Conservation (phyloP, 768 basidiomycete species). For the Boletellus emodensis region DNA sequence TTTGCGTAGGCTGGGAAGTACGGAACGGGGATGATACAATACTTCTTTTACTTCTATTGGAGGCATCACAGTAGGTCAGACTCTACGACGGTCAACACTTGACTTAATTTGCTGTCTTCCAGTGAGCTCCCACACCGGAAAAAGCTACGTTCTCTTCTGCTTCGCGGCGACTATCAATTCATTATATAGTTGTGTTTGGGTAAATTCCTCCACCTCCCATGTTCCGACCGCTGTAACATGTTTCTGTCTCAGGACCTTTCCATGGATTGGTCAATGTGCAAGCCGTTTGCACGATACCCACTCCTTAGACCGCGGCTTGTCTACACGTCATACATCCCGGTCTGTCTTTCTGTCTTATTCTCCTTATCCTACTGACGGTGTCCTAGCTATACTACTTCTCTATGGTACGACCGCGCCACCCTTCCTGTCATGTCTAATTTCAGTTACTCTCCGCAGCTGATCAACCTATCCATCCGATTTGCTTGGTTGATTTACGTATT, state of each 20-base stretch:
- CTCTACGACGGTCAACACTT: background rate
- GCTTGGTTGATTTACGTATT: conserved; percentile 81
- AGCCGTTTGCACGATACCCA: conserved; percentile 48
- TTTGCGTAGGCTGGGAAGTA: conserved; percentile 79
- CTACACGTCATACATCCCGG: conserved; percentile 60
- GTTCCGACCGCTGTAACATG: background rate
- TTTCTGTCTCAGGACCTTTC: conserved; percentile 59
- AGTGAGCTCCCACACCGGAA: conserved; percentile 37
- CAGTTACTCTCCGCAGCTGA: conserved; percentile 41
- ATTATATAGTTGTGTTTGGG: conserved; percentile 76
- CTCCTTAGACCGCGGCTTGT: conserved; percentile 73
- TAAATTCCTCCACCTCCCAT: conserved; percentile 32
- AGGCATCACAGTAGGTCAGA: conserved; percentile 49
- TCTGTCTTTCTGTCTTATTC: conserved; percentile 29
- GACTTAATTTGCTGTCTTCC: background rate
- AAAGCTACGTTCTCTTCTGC: conserved; percentile 65
- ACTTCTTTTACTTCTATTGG: conserved; percentile 76
- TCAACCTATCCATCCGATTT: conserved; percentile 75
- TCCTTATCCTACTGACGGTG: background rate
- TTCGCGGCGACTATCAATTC: conserved; percentile 61
- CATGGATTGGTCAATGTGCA: conserved; percentile 90
- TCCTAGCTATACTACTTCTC: conserved; percentile 72
- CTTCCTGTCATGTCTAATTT: background rate
- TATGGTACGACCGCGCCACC: conserved; percentile 45
- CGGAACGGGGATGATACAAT: conserved; percentile 56